Percentiles rank a stretch among this genome's conserved stretches.
Conservation (phyloP, 1,284 basidiomycete genomes). For the Cutaneotrichosporon sp. region DNA sequence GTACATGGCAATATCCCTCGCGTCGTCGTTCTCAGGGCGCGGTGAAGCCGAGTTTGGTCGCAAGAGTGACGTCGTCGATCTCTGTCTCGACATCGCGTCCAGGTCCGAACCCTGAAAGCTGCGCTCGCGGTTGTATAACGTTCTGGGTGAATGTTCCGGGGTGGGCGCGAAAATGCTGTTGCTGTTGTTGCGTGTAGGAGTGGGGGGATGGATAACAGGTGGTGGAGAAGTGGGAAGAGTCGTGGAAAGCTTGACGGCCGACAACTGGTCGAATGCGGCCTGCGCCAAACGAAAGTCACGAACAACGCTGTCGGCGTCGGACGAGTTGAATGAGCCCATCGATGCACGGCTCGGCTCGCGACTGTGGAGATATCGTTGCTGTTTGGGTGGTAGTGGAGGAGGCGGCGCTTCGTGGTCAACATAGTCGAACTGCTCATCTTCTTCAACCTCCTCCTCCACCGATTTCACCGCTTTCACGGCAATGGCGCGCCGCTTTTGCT, state of each 20-base stretch:
- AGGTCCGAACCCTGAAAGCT: constrained; percentile 1
- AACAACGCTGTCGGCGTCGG: constrained; percentile 16
- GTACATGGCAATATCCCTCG: constrained; percentile 52
- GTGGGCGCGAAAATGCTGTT: constrained; percentile 6
- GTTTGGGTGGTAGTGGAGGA: background rate
- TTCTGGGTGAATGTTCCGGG: constrained; percentile 10
- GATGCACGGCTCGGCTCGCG: constrained; percentile 6
- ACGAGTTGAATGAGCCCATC: constrained; percentile 6
- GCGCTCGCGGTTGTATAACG: background rate
- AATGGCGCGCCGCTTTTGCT: background rate
- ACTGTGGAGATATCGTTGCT: constrained; percentile 5
- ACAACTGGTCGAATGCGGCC: constrained; percentile 16
- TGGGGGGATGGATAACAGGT: background rate
- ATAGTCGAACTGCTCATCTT: background rate
- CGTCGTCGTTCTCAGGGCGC: constrained; percentile 16
- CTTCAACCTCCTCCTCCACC: background rate
- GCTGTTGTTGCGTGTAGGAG: background rate
- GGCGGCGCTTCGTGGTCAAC: background rate
- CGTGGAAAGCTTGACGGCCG: background rate
- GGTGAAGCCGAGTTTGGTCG: constrained; percentile 13
- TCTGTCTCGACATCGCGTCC: constrained; percentile 3
- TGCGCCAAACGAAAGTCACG: constrained; percentile 18
- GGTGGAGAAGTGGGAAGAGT: background rate
- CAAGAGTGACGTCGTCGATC: constrained; percentile 6
- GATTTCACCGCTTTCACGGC: background rate